Percentiles rank a stretch among this genome's conserved stretches.
phyloP scores from a whole-genome alignment of 495 filamentous ascomycete genomes.

The Umbilicaria muhlenbergii region DNA sequence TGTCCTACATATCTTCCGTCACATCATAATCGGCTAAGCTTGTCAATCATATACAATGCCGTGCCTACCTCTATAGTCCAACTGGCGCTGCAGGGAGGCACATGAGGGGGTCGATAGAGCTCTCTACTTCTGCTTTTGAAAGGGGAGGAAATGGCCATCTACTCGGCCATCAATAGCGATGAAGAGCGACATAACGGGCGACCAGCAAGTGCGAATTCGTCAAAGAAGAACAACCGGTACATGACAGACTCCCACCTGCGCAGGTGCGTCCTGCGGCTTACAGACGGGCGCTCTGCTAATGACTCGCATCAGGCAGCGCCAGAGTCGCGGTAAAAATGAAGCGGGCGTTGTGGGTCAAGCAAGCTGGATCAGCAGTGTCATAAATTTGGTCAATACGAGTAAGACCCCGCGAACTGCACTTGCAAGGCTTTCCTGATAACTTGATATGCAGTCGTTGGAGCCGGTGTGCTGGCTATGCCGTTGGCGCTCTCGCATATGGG shows the following conservation, averaged over 20 bases:
- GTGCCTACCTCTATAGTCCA: not conserved
- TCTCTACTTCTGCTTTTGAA: not conserved
- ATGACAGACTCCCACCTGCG: not conserved
- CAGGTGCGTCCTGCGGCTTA: not conserved
- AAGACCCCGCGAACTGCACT: constrained; percentile 13
- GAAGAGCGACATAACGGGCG: constrained; percentile 18
- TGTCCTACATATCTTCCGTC: too few relatives aligned
- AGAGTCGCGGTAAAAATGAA: constrained; percentile 33
- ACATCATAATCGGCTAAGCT: too few relatives aligned
- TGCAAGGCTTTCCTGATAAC: constrained; percentile 10
- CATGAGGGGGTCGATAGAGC: not conserved
- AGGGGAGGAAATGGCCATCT: constrained; percentile 15
- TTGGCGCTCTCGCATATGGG: constrained; percentile 84
- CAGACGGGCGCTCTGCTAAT: not conserved
- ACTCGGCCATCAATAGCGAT: constrained; percentile 22
- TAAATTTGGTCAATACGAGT: constrained; percentile 95
- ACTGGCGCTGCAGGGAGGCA: not conserved
- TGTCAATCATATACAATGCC: too few relatives aligned
- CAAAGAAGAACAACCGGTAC: constrained; percentile 18
- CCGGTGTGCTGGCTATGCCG: constrained; percentile 89
- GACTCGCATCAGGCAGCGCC: constrained; percentile 24
- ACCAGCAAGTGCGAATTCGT: constrained; percentile 21
- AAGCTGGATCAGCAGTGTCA: constrained; percentile 77
- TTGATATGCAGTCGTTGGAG: constrained; percentile 59
- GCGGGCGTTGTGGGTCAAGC: constrained; percentile 48